Conservation (phyloP, 2,329 filamentous ascomycete genomes). For the Hymenoscyphus linearis region DNA sequence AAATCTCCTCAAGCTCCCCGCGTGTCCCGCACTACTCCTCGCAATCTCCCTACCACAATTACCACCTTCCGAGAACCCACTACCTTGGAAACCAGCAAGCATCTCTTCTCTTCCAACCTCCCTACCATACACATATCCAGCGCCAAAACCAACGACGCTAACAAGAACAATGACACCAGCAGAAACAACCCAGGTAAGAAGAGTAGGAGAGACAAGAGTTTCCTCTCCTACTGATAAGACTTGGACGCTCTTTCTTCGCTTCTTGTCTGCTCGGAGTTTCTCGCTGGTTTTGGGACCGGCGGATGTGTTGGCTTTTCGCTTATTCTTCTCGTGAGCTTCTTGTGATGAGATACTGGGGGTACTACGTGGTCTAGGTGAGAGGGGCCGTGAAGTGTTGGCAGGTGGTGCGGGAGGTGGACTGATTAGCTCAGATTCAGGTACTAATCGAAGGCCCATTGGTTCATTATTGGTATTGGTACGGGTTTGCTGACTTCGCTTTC, state of each 20-base stretch:
- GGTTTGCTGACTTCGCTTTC: slow-evolving; percentile 49
- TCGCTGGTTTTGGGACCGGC: slow-evolving; percentile 18
- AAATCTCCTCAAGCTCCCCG: slow-evolving; percentile 26
- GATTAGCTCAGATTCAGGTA: slow-evolving; percentile 56
- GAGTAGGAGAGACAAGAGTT: slow-evolving; percentile 50
- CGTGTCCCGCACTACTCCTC: slow-evolving; percentile 17
- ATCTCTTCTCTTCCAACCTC: slow-evolving; percentile 60
- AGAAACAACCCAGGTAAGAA: slow-evolving; percentile 59
- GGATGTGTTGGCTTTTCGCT: slow-evolving; percentile 38
- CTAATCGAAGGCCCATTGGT: slow-evolving; percentile 50
- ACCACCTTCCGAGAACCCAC: slow-evolving; percentile 15
- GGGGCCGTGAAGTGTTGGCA: slow-evolving; percentile 26
- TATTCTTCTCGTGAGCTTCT: slow-evolving; percentile 41
- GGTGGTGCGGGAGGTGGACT: slow-evolving; percentile 26
- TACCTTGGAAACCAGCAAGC: slow-evolving; percentile 23
- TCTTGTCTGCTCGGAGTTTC: slow-evolving; percentile 43
- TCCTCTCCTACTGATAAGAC: slow-evolving; percentile 34
- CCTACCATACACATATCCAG: slow-evolving; percentile 62
- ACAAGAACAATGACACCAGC: slow-evolving; percentile 64
- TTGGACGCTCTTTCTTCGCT: slow-evolving; percentile 34
- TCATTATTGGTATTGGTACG: slow-evolving; percentile 18
- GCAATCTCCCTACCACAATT: slow-evolving; percentile 26
- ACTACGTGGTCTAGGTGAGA: slow-evolving; percentile 23
- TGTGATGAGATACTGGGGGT: slow-evolving; percentile 23
- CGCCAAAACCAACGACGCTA: slow-evolving; percentile 63